Evolutionary conservation across 495 filamentous ascomycete genomes (phyloP).

Genomic region (Saxispiralis lemnorum): DNA sequence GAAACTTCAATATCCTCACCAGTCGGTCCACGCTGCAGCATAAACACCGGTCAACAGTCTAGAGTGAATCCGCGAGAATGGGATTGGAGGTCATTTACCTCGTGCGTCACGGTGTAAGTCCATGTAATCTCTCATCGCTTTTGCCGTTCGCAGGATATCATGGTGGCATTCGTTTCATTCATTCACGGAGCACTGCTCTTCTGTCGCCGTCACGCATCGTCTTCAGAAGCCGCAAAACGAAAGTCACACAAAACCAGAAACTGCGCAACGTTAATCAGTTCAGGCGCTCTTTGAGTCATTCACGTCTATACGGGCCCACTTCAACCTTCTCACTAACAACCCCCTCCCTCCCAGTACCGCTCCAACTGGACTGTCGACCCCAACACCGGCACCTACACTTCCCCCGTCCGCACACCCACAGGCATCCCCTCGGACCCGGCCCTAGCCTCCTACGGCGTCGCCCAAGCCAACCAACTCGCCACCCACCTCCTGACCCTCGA

Average conservation of each 20-base stretch:
- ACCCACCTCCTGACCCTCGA: slow-evolving; percentile 39
- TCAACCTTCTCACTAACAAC: slow-evolving; percentile 8
- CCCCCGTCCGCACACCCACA: slow-evolving; percentile 57
- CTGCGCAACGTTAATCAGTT: no score
- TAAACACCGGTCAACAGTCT: background rate
- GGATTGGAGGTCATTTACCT: slow-evolving; percentile 67
- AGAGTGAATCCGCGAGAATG: slow-evolving; percentile 9
- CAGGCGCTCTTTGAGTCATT: no score
- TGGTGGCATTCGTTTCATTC: background rate
- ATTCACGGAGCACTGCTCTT: background rate
- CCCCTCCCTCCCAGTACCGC: slow-evolving; percentile 47
- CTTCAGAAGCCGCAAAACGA: no score
- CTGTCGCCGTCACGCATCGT: no score
- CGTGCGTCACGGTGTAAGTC: slow-evolving; percentile 66
- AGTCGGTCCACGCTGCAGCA: background rate
- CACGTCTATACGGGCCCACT: background rate
- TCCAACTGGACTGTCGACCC: slow-evolving; percentile 73
- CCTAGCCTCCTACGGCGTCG: slow-evolving; percentile 66
- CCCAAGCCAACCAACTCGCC: slow-evolving; percentile 66
- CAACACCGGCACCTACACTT: slow-evolving; percentile 53
- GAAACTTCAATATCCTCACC: no score
- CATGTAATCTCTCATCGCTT: background rate
- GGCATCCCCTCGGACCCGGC: slow-evolving; percentile 75
- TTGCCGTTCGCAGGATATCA: background rate
- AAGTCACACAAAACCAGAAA: no score